Evolutionary conservation across 371 early-diverging fungal genomes (phyloP), one percentile per base, ranked within the genome.

Genomic region (Saksenaea vasiformis): DNA sequence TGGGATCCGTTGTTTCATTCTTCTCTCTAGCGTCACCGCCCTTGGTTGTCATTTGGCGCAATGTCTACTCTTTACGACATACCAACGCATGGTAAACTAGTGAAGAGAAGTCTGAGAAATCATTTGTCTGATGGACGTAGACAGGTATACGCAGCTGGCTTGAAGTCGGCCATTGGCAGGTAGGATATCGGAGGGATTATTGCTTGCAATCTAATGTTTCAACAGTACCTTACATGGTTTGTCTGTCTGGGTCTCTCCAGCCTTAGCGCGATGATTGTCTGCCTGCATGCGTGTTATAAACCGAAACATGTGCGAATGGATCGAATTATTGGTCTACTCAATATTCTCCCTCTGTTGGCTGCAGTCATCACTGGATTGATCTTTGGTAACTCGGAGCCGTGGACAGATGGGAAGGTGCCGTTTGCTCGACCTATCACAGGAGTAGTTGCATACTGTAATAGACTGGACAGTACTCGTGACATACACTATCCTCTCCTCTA

Each of bases 91-190:
- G 51, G 51, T 47, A 47, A 44, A 8, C n/a, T 19, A 22, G 22
- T 47, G 24, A n/a, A 22, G 10, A 17, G 22, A 10, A 47, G 17
- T 0, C 1, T 11, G n/a, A 24, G 51, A 47, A 10, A 47, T 0
- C 10, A 11, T 22, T 19, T 10, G 4, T 19, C 51, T 47, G 10
- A 47, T 22, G 22, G 22, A 22, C 1, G 22, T 22, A 47, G 51
- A 47, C 51, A 47, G 51, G 51, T 22, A 47, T 47, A 47, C 51
- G 51, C 0, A 47, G 22, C 51, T 47, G 51, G 51, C 22, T 47
- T 17, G 22, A 10, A 1, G 51, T 47, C 17, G 51, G 51, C 22
- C 51, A 47, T 22, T 47, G 51, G 51, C 51, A 47, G 51, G 51
- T 47, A 47, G 8, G 24, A 17, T 44, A 1, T 7, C 22, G 14